Evolutionary conservation across 768 basidiomycete species (phyloP), one percentile per base, ranked within the genome.

Genomic region (Glaciozyma antarctica): DNA sequence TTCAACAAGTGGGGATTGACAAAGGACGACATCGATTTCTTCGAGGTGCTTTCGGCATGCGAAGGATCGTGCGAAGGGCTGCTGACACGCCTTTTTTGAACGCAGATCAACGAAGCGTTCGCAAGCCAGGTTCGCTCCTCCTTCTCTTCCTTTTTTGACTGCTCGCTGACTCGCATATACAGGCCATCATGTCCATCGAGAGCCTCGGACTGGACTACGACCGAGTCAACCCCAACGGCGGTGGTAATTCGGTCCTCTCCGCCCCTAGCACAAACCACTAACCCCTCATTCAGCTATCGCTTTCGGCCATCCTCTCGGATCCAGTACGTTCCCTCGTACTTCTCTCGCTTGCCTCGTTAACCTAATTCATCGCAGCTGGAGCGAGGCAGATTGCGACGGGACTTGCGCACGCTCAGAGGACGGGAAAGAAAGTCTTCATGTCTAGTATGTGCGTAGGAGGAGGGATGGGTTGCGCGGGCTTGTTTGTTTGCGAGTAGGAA

Each of bases 21-120:
- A 7, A 24, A 21, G 19, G 47, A 48, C 16, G 47, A 48, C 47
- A 48, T 48, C 19, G 47, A 48, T 12, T 24, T 48, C 47, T 48
- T 48, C 47, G 47, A 48, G 47, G 47, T 48, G 47, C 19, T 8
- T 48, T 2, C 21, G 3, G 47, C 8, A 7, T 22, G 8, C 19
- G 19, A 22, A 48, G 19, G 21, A 48, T 48, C 21, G 10, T 48
- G 19, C 47, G 19, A 48, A 48, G 21, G n/a, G 19, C 19, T 7
- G 47, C 47, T 48, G n/a, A 48, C 12, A 5, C 47, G 19, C 12
- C 22, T 24, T 6, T 16, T 21, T 21, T 8, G 8, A 16, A 22
- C n/a, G 8, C 68, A 90, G 88, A 86, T 93, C 76, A 93, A 93
- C 73, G 90, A 93, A 73, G 90, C 90, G 0, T 92, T 92, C 72